Conservation (phyloP, 2,329 filamentous ascomycete species). For the Cladosporium halotolerans region DNA sequence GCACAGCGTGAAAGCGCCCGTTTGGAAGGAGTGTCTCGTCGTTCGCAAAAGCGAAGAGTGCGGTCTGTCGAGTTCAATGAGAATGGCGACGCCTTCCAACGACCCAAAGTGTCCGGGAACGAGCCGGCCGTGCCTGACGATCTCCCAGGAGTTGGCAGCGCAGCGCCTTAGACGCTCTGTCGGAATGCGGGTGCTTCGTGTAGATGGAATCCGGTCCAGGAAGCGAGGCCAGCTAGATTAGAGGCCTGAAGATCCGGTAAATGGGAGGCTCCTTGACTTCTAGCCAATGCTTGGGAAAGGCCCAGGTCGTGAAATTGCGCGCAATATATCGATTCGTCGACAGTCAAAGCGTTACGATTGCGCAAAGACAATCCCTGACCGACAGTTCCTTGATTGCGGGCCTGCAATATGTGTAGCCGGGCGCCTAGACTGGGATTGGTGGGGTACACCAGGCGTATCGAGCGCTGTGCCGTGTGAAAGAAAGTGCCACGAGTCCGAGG, state of each 20-base stretch:
- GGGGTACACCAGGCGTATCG: conserved; percentile 7
- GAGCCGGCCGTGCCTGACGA: conserved; percentile 13
- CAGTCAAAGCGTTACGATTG: conserved; percentile 10
- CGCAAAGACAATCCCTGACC: conserved; percentile 11
- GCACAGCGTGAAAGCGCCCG: not conserved
- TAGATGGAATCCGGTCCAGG: conserved; percentile 13
- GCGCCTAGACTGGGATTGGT: conserved; percentile 10
- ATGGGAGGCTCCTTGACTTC: not conserved
- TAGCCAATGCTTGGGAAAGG: conserved; percentile 1
- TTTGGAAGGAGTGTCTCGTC: not conserved
- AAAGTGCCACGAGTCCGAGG: not conserved
- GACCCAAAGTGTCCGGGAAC: not conserved
- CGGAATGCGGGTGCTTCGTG: conserved; percentile 13
- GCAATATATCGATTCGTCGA: conserved; percentile 9
- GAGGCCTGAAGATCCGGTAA: conserved; percentile 3
- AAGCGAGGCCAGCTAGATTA: conserved; percentile 5
- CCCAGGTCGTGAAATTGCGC: conserved; percentile 7
- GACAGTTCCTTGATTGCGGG: conserved; percentile 7
- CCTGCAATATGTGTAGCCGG: conserved; percentile 11
- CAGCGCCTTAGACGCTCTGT: conserved; percentile 11
- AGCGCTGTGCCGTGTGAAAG: conserved; percentile 2
- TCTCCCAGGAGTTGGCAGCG: conserved; percentile 11
- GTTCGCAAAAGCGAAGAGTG: not conserved
- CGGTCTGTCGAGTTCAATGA: not conserved
- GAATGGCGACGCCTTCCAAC: not conserved